Evolutionary conservation across 352 stramenopile species (phyloP).

Genomic region (Phytophthora colocasiae): DNA sequence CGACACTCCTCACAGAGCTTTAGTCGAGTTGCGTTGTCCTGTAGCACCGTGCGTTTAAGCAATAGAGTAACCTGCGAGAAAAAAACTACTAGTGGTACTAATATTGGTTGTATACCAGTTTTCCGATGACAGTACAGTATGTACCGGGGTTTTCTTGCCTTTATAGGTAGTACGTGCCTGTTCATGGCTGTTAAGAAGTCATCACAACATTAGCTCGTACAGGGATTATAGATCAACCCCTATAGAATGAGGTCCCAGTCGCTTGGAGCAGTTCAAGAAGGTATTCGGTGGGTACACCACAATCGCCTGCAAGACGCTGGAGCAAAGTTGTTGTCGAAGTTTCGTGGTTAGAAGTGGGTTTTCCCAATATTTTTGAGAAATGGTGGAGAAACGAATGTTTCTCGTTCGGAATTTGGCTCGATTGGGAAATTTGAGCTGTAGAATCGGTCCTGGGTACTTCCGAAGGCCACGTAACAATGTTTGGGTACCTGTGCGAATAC

Average conservation of each 20-base stretch:
- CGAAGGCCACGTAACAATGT: slow-evolving; percentile 19
- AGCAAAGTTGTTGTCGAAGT: slow-evolving; percentile 11
- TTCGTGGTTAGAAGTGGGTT: slow-evolving; percentile 1
- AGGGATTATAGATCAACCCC: no score
- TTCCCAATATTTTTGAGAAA: slow-evolving; percentile 26
- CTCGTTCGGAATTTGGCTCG: not conserved
- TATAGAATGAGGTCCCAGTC: not conserved
- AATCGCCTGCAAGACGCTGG: slow-evolving; percentile 33
- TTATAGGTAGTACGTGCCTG: no score
- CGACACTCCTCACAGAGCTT: no score
- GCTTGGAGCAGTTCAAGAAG: slow-evolving; percentile 27
- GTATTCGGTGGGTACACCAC: slow-evolving; percentile 28
- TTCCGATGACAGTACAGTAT: no score
- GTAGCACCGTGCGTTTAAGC: no score
- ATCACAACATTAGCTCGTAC: no score
- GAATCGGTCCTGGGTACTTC: slow-evolving; percentile 25
- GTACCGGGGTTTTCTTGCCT: no score
- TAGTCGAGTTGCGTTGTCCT: no score
- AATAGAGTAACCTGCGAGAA: no score
- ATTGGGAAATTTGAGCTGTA: slow-evolving; percentile 5
- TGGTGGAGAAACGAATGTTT: slow-evolving; percentile 34
- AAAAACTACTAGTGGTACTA: no score
- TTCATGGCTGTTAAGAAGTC: no score
- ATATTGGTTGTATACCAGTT: no score
- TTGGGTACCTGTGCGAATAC: slow-evolving; percentile 37